Conservation (phyloP, 352 stramenopile genomes). For the Globisporangium recalcitrans region DNA sequence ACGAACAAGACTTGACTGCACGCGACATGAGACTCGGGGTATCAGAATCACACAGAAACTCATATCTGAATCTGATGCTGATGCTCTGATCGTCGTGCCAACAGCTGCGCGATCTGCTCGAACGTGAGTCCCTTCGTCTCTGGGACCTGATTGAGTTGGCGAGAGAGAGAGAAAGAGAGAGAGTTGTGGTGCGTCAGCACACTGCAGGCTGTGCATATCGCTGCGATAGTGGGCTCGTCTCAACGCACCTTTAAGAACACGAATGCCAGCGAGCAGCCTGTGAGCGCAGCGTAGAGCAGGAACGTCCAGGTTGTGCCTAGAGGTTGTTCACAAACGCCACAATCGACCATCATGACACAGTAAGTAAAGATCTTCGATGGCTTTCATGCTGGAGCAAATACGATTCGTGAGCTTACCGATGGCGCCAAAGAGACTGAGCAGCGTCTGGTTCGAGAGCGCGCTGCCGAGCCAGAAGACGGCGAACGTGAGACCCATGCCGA, state of each 20-base stretch:
- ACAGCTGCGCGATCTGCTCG: slow-evolving; percentile 55
- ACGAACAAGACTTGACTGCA: neutral
- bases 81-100: slow-evolving; percentile 16
- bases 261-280: slow-evolving; percentile 36
- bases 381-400: too few species aligned
- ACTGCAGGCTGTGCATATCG: neutral
- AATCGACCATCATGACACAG: neutral
- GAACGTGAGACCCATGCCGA: slow-evolving; percentile 72
- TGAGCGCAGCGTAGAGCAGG: slow-evolving; percentile 48
- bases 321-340: neutral
- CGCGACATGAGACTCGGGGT: neutral
- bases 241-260: slow-evolving; percentile 43
- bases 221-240: neutral
- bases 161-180: too few species aligned
- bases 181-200: neutral
- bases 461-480: slow-evolving; percentile 66
- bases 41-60: too few species aligned
- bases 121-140: slow-evolving; percentile 59
- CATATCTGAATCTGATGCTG: slow-evolving; percentile 7
- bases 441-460: slow-evolving; percentile 61
- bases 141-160: slow-evolving; percentile 45
- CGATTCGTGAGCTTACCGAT: slow-evolving; percentile 39
- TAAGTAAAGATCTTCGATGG: too few species aligned
- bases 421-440: slow-evolving; percentile 49
- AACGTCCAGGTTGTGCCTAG: slow-evolving; percentile 42